Base-by-base conservation (phyloP, 495 filamentous ascomycete species). In the Aspergillus indologenus region DNA sequence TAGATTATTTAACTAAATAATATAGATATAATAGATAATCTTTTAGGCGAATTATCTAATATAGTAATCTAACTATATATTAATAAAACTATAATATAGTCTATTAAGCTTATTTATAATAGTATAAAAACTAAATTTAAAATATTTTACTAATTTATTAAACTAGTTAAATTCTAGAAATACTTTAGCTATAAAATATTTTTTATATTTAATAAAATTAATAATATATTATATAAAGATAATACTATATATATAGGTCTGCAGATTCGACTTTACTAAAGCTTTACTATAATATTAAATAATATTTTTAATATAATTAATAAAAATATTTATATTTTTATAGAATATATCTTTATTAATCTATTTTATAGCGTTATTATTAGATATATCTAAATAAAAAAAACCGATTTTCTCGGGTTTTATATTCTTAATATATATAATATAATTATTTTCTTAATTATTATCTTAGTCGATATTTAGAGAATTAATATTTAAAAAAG, bases 231-330 rank as follows among this genome's bases (percentile, higher is more conserved):
- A 52, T 18, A 9, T 5, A 6, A 18, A 52, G 6, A 29, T 29
- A 26, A 31, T 52, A 3, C 20, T 29, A 24, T 52, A 21, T 52
- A 52, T 52, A 52, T 52, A 52, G 9, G 29, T n/a, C 17, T 52
- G 29, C 2, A 52, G 11, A 52, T 52, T 52, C 29, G 29, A 21
- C 29, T 52, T 29, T 29, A 52, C 26, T 23, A 52, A 5, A 17
- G 11, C 23, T 23, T 52, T n/a, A 5, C 24, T 26, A 14, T 52
- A 24, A 31, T 52, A 52, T 14, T 52, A 18, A 24, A 52, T 29
- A 26, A 52, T 52, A 52, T 52, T 31, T 24, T 18, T 26, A 31
- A 52, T 11, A 26, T 52, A 26, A 52, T 52, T 52, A 52, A 52
- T 52, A 52, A 52, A 52, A 5, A 52, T 52, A 23, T 23, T 8